Evolutionary conservation across 306 rosid genomes (phyloP).

Genomic region (Trifolium repens): DNA sequence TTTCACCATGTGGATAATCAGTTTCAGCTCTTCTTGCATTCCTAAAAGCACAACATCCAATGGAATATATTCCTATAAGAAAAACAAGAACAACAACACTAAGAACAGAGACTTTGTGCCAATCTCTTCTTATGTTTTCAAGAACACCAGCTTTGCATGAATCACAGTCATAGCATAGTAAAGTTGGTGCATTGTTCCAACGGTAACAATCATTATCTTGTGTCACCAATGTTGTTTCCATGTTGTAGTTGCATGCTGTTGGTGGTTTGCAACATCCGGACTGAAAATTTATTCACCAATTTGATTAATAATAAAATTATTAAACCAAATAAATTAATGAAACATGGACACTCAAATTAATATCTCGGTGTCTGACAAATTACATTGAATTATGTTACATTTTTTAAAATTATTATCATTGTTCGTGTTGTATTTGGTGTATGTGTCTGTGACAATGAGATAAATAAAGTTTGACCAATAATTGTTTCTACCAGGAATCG

Average conservation of each 20-base stretch:
- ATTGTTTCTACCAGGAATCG: too few species aligned
- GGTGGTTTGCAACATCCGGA: slow-evolving; percentile 96
- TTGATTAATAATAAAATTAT: background rate
- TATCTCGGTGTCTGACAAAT: too few species aligned
- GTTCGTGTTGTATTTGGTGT: too few species aligned
- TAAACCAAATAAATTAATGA: too few species aligned
- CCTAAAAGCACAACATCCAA: slow-evolving; percentile 87
- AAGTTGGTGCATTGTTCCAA: slow-evolving; percentile 68
- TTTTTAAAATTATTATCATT: too few species aligned
- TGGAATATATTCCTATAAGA: slow-evolving; percentile 70
- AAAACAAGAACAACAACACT: slow-evolving; percentile 61
- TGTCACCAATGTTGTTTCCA: slow-evolving; percentile 11
- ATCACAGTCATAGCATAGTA: slow-evolving; percentile 80
- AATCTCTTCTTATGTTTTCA: slow-evolving; percentile 68
- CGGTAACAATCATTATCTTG: slow-evolving; percentile 74
- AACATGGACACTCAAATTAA: too few species aligned
- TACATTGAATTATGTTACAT: too few species aligned
- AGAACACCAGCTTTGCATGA: slow-evolving; percentile 92
- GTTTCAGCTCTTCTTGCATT: slow-evolving; percentile 68
- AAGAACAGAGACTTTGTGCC: slow-evolving; percentile 86
- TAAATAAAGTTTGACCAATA: too few species aligned
- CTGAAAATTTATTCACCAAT: slow-evolving; percentile 41
- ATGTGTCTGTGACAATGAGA: too few species aligned
- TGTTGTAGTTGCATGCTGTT: slow-evolving; percentile 66
- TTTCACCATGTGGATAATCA: slow-evolving; percentile 69